Conservation (phyloP, 371 early-diverging fungal species). For the Saksenaea oblongispora region DNA sequence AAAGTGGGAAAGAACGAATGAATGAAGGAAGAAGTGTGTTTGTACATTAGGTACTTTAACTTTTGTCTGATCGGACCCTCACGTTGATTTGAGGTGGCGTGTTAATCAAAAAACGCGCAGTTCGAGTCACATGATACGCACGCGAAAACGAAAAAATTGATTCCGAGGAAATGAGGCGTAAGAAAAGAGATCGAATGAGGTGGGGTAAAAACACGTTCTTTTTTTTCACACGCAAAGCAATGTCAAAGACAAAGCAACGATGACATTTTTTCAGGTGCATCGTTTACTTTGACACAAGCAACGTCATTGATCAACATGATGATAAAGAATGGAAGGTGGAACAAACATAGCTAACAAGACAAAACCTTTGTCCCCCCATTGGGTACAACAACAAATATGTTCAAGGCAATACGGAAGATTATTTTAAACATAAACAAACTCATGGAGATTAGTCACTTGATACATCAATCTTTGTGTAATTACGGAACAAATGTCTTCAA, state of each 20-base stretch:
- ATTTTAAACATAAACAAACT: too few relatives aligned
- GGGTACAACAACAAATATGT: too few relatives aligned
- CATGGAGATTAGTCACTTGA: too few relatives aligned
- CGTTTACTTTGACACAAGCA: not conserved
- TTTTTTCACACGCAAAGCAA: not conserved
- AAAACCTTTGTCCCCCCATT: too few relatives aligned
- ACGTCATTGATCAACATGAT: not conserved
- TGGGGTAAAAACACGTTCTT: not conserved
- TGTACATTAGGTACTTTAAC: not conserved
- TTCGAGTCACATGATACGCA: not conserved
- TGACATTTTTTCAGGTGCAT: too few relatives aligned
- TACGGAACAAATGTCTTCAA: too few relatives aligned
- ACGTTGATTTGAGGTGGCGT: not conserved
- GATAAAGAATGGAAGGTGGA: not conserved
- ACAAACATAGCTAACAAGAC: too few relatives aligned
- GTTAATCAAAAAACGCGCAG: not conserved
- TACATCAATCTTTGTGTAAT: too few relatives aligned
- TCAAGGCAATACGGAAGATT: too few relatives aligned
- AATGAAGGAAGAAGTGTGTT: not conserved
- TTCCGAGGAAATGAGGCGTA: not conserved
- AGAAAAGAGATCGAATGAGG: conserved; percentile 5
- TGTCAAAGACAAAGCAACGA: not conserved
- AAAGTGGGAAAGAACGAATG: not conserved
- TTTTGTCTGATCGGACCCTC: not conserved
- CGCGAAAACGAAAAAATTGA: not conserved